Base-by-base conservation (phyloP, 768 basidiomycete genomes). In the Leccinum obscurum region DNA sequence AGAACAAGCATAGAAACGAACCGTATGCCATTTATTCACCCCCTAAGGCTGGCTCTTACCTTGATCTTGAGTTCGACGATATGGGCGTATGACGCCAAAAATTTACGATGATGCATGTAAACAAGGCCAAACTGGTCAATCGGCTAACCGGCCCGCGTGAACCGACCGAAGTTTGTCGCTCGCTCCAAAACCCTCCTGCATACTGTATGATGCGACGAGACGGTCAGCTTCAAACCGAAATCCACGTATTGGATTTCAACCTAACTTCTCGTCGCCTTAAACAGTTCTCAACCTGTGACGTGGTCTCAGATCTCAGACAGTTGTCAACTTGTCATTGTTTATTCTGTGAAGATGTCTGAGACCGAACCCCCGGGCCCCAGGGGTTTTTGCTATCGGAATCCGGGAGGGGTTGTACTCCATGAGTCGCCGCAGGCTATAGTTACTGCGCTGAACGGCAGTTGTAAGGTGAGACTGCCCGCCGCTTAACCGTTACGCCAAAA, bases 11-110 rank as follows among this genome's bases (percentile, higher is more conserved):
- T n/a, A 44, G n/a, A 44, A 15, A 55, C 66, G 26, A 56, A 77
- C 77, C 77, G 69, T 71, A 77, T 64, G 77, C 69, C 76, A 77
- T 77, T 67, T 63, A 52, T 61, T 57, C 32, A 48, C 51, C 52
- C 50, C 56, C 52, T 64, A 54, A 62, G 64, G 62, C 52, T 60
- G 59, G 62, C 62, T 50, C 8, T 32, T n/a, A 50, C 57, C 57
- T 58, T 58, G 60, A 66, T 65, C 60, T 64, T 51, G 63, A 34
- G 13, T 10, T 61, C 15, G 20, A 26, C 15, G n/a, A 6, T 39
- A 63, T 55, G 6, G 32, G 14, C 39, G 37, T 46, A 28, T 56
- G 41, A 10, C 24, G 55, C 48, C 57, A 39, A 67, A 66, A 64
- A 57, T 57, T 68, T 64, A 13, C 54, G 26, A 48, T 4, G 14